Conservation (phyloP, 345 rosid species). For the Nasturtium officinale region DNA sequence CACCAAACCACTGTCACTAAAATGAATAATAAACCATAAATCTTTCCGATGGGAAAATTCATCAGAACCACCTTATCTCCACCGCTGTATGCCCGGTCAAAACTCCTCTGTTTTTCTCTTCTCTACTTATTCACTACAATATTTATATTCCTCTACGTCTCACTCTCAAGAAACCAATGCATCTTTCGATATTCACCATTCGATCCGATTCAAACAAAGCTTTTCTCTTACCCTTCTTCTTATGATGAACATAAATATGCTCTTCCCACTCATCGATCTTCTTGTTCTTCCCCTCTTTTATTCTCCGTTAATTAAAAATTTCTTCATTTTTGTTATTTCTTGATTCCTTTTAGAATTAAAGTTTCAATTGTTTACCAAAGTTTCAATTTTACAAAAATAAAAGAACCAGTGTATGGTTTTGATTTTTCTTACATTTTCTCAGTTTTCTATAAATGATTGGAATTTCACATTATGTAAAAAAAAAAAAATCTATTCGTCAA, state of each 20-base stretch:
- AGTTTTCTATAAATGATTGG: neutral
- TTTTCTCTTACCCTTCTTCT: constrained; percentile 75
- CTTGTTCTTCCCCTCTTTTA: constrained; percentile 68
- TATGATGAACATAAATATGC: constrained; percentile 90
- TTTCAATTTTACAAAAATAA: neutral
- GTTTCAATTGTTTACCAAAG: neutral
- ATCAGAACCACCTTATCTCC: constrained; percentile 34
- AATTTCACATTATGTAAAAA: neutral
- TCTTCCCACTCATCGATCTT: constrained; percentile 63
- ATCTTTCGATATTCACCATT: constrained; percentile 74
- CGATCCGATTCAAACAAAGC: constrained; percentile 64
- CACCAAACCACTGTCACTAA: constrained; percentile 5
- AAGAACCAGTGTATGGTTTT: neutral
- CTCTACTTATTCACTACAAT: constrained; percentile 65
- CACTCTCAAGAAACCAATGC: constrained; percentile 58
- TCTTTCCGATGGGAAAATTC: constrained; percentile 36
- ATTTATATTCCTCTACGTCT: constrained; percentile 54
- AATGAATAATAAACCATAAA: neutral
- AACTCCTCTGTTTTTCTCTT: constrained; percentile 78
- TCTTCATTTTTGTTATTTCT: neutral
- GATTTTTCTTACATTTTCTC: neutral
- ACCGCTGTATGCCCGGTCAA: constrained; percentile 67
- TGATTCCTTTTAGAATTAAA: neutral
- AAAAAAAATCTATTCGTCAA: too few relatives aligned
- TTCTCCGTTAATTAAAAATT: constrained; percentile 57